Base-by-base conservation (phyloP, 169 alveolate species). In the Pseudocohnilembus persalinus region DNA sequence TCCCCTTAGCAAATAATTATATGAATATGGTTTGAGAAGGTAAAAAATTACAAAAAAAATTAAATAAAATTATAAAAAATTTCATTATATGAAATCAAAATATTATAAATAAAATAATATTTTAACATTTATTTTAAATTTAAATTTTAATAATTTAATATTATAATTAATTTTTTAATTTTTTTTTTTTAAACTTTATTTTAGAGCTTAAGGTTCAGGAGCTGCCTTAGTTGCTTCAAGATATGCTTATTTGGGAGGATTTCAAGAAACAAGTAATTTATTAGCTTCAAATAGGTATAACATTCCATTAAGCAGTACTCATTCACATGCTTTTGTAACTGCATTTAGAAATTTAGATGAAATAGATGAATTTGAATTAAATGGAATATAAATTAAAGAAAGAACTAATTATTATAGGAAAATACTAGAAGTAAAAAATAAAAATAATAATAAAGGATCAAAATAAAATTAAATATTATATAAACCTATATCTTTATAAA, bases 181-280 rank as follows among this genome's bases (percentile, higher is more conserved):
- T n/a, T n/a, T n/a, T n/a, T n/a, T n/a, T n/a, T n/a, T 49, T 49
- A 11, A 49, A 4, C 20, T 11, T 49, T 49, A 49, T 11, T 49
- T 49, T 20, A 49, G 98, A 79, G 98, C 98, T 31, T 91, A 96
- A 89, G 98, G 99, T 25, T 98, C 98, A 16, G 97, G 97, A 88
- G 99, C 98, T 11, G 98, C 97, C 25, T 73, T 97, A 79, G 89
- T 97, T 30, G 98, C 98, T 31, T 89, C 95, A 24, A 93, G 96
- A 68, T 97, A 96, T 83, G 74, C 97, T 0, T 95, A 92, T 79
- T 79, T 93, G 73, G 96, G 97, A 27, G 98, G 97, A 68, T 95
- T 94, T 87, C 95, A 92, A 75, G 97, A 95, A 49, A 92, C 97
- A 1, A 83, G 94, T 34, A 93, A 94, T 84, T 93, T 93, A 74